These are phyloP conservation scores for Debaryomycetaceae sp. DNA, from an alignment of 1,139 yeast genomes.

Conservation along the genomic window DNA sequence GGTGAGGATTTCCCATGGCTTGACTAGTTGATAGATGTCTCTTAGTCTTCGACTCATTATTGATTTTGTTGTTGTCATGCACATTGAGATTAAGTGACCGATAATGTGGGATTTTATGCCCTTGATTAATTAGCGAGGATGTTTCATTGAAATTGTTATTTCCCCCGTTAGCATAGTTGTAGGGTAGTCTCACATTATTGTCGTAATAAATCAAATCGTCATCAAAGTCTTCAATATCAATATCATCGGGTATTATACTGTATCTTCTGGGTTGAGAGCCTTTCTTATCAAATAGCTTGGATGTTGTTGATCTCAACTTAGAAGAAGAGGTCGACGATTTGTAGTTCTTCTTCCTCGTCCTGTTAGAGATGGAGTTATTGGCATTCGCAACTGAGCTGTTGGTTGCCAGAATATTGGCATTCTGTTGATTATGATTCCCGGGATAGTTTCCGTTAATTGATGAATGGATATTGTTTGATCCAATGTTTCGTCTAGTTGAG, in stretches of 20 bases:
- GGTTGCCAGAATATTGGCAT: not conserved
- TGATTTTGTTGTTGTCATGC: conserved; percentile 17
- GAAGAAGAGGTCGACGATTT: conserved; percentile 34
- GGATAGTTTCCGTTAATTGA: conserved; percentile 1
- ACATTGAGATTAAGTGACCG: conserved; percentile 38
- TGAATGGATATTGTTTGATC: conserved; percentile 10
- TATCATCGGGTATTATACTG: conserved; percentile 67
- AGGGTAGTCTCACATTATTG: conserved; percentile 39
- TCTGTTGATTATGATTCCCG: not conserved
- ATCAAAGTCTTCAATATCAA: conserved; percentile 63
- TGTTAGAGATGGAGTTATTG: conserved; percentile 21
- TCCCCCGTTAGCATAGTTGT: conserved; percentile 17
- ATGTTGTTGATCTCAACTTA: conserved; percentile 61
- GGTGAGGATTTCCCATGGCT: conserved; percentile 12
- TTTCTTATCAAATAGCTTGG: conserved; percentile 65
- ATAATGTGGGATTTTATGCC: conserved; percentile 40
- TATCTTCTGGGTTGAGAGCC: conserved; percentile 71
- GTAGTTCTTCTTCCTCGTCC: conserved; percentile 22
- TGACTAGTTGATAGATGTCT: conserved; percentile 38
- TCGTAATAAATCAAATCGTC: conserved; percentile 52
- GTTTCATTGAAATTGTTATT: conserved; percentile 26
- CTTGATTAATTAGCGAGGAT: conserved; percentile 29
- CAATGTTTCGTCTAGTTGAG: conserved; percentile 4
- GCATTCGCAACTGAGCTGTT: not conserved
- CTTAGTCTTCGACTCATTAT: conserved; percentile 12